phyloP scores from a whole-genome alignment of 257 asterid genomes.

The Solanum sejunctum region DNA sequence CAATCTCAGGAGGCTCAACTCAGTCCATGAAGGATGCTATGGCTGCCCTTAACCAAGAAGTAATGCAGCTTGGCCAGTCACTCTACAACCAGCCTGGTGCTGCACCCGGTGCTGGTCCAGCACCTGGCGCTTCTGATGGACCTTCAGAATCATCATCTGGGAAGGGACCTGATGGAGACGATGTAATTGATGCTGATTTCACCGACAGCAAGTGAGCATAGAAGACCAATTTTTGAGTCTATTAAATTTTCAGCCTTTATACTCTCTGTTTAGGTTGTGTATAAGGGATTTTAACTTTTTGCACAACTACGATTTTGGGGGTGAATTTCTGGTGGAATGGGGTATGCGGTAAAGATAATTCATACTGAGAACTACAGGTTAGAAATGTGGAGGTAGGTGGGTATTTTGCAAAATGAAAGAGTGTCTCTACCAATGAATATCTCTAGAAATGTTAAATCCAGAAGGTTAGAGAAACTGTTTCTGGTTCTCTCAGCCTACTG shows the following conservation, averaged over 20 bases:
- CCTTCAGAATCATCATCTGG: conserved; percentile 57
- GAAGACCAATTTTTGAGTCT: not conserved
- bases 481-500: not conserved
- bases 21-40: conserved; percentile 87
- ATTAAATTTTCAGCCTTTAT: not conserved
- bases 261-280: not conserved
- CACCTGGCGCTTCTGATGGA: conserved; percentile 41
- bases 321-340: not conserved
- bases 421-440: not conserved
- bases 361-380: not conserved
- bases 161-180: conserved; percentile 86
- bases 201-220: conserved; percentile 63
- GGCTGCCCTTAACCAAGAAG: conserved; percentile 91
- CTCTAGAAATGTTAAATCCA: not conserved
- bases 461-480: not conserved
- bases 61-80: conserved; percentile 94
- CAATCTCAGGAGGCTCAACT: conserved; percentile 68
- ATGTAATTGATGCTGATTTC: conserved; percentile 96
- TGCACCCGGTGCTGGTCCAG: conserved; percentile 55
- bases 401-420: not conserved
- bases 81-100: conserved; percentile 80
- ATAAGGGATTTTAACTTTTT: not conserved
- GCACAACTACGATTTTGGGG: not conserved
- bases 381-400: not conserved
- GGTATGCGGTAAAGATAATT: not conserved